Conservation (phyloP, 192 early-diverging fungal genomes). For the Backusella tarrabulga region DNA sequence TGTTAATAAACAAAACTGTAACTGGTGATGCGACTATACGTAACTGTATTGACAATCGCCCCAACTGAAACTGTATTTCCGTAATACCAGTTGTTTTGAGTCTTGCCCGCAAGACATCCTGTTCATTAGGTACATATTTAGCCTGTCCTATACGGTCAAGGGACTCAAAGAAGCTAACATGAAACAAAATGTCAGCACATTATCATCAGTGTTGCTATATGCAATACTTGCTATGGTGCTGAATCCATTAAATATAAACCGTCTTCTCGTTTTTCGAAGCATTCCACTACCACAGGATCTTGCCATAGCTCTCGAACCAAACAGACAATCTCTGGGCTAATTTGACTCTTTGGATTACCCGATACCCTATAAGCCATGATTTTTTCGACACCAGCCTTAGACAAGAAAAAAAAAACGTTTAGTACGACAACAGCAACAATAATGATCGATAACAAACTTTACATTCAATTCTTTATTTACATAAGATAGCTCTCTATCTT, state of each 20-base stretch:
- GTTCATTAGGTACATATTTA: conserved; percentile 89
- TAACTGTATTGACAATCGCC: conserved; percentile 81
- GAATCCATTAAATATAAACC: conserved; percentile 83
- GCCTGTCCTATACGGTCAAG: conserved; percentile 82
- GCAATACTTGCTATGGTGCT: conserved; percentile 60
- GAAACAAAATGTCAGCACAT: not conserved
- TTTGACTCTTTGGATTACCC: conserved; percentile 6
- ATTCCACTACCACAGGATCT: conserved; percentile 55
- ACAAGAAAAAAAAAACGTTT: not conserved
- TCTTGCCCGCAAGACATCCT: conserved; percentile 92
- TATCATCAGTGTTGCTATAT: not conserved
- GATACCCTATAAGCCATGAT: conserved; percentile 11
- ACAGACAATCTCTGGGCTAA: not conserved
- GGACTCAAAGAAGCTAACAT: conserved; percentile 83
- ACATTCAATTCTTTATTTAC: conserved; percentile 5
- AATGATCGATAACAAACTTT: not conserved
- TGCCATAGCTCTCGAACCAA: conserved; percentile 43
- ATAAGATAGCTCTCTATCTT: not conserved
- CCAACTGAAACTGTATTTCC: conserved; percentile 93
- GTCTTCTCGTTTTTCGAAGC: conserved; percentile 57
- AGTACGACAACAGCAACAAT: not conserved
- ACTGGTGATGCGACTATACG: not conserved
- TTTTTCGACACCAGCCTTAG: not conserved
- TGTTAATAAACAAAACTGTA: not conserved
- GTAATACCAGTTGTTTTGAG: conserved; percentile 98